These are phyloP conservation scores for Fennellomyces sp. DNA, from an alignment of 371 early-diverging fungal species.

Conservation along the genomic window DNA sequence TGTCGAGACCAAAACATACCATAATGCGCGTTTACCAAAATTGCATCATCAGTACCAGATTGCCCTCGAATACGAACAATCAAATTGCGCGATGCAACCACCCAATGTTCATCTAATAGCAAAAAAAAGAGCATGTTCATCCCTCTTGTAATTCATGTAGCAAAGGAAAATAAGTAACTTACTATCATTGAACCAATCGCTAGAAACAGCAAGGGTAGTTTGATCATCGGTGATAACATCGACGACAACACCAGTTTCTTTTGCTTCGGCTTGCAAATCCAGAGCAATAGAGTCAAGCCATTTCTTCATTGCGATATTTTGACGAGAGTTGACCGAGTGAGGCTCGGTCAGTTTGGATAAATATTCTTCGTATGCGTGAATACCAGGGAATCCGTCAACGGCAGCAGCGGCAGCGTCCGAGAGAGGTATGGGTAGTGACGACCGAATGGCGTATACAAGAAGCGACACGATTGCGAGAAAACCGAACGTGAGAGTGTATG, in stretches of 20 bases:
- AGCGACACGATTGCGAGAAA: conserved; percentile 14
- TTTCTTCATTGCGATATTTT: conserved; percentile 33
- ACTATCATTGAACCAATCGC: conserved; percentile 36
- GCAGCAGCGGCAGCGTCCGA: conserved; percentile 45
- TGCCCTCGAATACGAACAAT: conserved; percentile 51
- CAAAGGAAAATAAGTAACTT: conserved; percentile 13
- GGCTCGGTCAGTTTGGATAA: conserved; percentile 54
- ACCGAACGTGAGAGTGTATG: conserved; percentile 27
- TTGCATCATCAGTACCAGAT: conserved; percentile 45
- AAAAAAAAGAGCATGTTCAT: not conserved
- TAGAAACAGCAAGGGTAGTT: conserved; percentile 22
- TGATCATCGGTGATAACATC: conserved; percentile 47
- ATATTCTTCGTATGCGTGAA: conserved; percentile 56
- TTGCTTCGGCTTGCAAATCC: conserved; percentile 44
- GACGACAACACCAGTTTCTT: conserved; percentile 29
- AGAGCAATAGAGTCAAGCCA: conserved; percentile 35
- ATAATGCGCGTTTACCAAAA: conserved; percentile 60
- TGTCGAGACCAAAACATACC: no score
- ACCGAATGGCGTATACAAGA: conserved; percentile 21
- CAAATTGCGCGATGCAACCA: conserved; percentile 53
- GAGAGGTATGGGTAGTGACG: conserved; percentile 44
- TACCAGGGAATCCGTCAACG: conserved; percentile 41
- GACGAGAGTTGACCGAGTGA: conserved; percentile 58
- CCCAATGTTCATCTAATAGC: conserved; percentile 44
- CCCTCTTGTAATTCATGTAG: not conserved